Evolutionary conservation across 352 stramenopile genomes (phyloP).

Genomic region (Phytophthora constricta): DNA sequence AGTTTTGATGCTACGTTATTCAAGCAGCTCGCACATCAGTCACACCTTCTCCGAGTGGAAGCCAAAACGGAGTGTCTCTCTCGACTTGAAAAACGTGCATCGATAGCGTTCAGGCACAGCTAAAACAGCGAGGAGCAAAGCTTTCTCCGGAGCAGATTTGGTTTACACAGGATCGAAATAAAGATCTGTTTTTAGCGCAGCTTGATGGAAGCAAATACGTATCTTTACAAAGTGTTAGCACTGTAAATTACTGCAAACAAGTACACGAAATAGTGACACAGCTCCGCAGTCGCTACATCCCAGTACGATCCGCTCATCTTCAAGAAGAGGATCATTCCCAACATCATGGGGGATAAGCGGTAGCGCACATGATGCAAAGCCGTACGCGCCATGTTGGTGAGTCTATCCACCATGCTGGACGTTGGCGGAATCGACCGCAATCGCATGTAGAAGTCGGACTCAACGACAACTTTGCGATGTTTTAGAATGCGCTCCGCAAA

Average conservation of each 20-base stretch:
- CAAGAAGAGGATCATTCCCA: conserved; percentile 10
- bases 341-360: conserved; percentile 6
- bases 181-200: too few relatives aligned
- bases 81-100: too few relatives aligned
- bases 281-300: conserved; percentile 1
- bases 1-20: too few relatives aligned
- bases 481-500: conserved; percentile 7
- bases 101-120: too few relatives aligned
- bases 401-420: conserved; percentile 9
- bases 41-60: too few relatives aligned
- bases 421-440: neutral
- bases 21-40: too few relatives aligned
- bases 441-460: neutral
- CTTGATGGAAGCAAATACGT: too few relatives aligned
- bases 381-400: conserved; percentile 3
- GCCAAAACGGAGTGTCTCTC: too few relatives aligned
- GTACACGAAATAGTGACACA: neutral
- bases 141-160: too few relatives aligned
- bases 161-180: too few relatives aligned
- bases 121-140: too few relatives aligned
- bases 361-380: conserved; percentile 7
- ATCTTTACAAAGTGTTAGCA: neutral
- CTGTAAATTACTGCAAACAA: neutral
- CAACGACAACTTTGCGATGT: neutral
- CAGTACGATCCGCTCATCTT: conserved; percentile 3